A percentile compares a stretch with the other conserved stretches of the same genome.
These are phyloP conservation scores for Mycena olivaceomarginata DNA, from an alignment of 768 basidiomycete genomes.

Conservation along the genomic window DNA sequence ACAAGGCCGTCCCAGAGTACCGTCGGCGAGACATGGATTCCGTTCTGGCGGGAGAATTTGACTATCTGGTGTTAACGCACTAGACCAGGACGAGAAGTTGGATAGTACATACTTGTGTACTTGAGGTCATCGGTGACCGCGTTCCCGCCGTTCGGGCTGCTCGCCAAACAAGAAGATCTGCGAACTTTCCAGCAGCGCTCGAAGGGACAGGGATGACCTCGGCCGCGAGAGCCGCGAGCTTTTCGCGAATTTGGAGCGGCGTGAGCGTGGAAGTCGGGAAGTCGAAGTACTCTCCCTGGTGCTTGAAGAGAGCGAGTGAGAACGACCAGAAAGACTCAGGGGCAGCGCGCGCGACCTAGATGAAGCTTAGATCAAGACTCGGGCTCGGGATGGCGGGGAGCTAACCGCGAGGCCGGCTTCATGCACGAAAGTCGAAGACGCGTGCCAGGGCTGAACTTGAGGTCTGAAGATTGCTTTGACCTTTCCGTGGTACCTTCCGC, in stretches of 20 bases:
- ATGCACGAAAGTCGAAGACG: constrained; percentile 82
- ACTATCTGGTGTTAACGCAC: constrained; percentile 65
- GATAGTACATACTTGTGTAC: constrained; percentile 80
- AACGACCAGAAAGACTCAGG: constrained; percentile 91
- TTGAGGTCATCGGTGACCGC: constrained; percentile 91
- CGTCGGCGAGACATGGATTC: constrained; percentile 94
- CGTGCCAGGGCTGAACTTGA: constrained; percentile 90
- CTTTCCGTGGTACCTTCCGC: constrained; percentile 82
- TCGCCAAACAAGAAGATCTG: constrained; percentile 78
- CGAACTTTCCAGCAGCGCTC: constrained; percentile 70
- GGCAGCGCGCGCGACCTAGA: constrained; percentile 80
- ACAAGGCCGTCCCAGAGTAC: constrained; percentile 86
- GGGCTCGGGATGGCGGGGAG: not conserved
- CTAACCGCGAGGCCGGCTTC: constrained; percentile 90
- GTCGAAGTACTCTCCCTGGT: constrained; percentile 89
- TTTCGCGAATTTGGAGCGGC: constrained; percentile 83
- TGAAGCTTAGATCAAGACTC: not conserved
- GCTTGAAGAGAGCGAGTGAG: constrained; percentile 81
- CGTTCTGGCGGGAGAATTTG: constrained; percentile 93
- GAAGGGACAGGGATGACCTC: constrained; percentile 73
- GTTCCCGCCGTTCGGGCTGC: constrained; percentile 86
- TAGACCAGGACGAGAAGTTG: not conserved
- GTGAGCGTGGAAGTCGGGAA: constrained; percentile 81
- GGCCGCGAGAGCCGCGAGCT: constrained; percentile 77
- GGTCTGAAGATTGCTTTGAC: constrained; percentile 83